A percentile compares a stretch with the other conserved stretches of the same genome.
Evolutionary conservation across 352 stramenopile genomes (phyloP).

Genomic region (Globisporangium apiculatum): DNA sequence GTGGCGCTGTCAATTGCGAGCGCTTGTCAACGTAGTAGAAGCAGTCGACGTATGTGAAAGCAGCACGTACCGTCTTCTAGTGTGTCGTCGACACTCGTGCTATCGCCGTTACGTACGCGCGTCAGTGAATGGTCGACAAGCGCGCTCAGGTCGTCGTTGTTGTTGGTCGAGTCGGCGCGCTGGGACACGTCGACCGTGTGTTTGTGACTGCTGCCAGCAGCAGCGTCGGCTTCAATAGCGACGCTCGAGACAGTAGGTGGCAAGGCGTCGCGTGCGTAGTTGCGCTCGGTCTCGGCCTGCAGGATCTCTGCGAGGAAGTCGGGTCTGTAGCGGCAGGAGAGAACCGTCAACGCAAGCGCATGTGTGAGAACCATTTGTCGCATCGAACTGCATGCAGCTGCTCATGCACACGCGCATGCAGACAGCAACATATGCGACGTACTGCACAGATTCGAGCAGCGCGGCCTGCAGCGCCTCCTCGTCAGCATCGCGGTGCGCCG

Average conservation of each 20-base stretch:
- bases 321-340: constrained; percentile 18
- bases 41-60: not conserved
- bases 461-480: constrained; percentile 63
- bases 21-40: not conserved
- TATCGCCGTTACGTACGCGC: not conserved
- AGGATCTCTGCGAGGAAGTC: constrained; percentile 71
- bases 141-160: constrained; percentile 14
- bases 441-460: constrained; percentile 57
- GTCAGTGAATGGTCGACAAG: constrained; percentile 7
- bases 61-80: constrained; percentile 2
- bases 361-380: too few species aligned
- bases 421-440: constrained; percentile 2
- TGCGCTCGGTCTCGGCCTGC: constrained; percentile 33
- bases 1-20: too few species aligned
- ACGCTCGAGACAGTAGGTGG: too few species aligned
- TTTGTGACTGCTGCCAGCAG: not conserved
- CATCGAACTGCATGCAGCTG: not conserved
- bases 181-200: not conserved
- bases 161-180: not conserved
- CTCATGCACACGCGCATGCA: too few species aligned
- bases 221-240: not conserved
- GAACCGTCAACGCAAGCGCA: too few species aligned
- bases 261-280: not conserved
- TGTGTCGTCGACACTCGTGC: constrained; percentile 7
- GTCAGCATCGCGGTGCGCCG: constrained; percentile 46